phyloP scores from a whole-genome alignment of 169 alveolate genomes.

The Cryptosporidium canis region DNA sequence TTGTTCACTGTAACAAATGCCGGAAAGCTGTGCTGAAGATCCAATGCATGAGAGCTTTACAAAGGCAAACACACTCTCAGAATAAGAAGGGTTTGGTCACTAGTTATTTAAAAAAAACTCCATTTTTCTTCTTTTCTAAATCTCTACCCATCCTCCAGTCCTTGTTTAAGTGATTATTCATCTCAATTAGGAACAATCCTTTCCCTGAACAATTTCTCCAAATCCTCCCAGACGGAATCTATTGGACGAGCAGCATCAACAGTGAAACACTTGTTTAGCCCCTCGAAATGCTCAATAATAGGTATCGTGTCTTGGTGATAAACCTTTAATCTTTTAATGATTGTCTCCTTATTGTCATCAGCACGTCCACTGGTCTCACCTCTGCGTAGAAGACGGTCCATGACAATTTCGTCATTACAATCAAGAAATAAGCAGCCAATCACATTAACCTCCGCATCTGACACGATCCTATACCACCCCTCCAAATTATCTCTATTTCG shows the following conservation, averaged over 20 bases:
- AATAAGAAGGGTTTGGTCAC: too few species aligned
- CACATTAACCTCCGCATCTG: conserved; percentile 76
- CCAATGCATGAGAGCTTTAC: too few species aligned
- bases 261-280: conserved; percentile 82
- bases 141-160: too few species aligned
- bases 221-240: conserved; percentile 83
- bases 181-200: not conserved
- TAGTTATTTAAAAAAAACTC: too few species aligned
- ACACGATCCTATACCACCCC: conserved; percentile 85
- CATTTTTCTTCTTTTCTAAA: too few species aligned
- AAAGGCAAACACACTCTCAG: too few species aligned
- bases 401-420: conserved; percentile 83
- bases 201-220: conserved; percentile 24
- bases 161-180: not conserved
- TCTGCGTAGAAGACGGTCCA: conserved; percentile 82
- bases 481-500: conserved; percentile 89
- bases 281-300: conserved; percentile 85
- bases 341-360: conserved; percentile 93
- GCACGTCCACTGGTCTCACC: conserved; percentile 91
- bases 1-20: too few species aligned
- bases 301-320: conserved; percentile 92
- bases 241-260: conserved; percentile 82
- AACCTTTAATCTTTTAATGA: conserved; percentile 91
- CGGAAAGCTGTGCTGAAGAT: too few species aligned
- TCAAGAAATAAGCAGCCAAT: conserved; percentile 79